phyloP scores from a whole-genome alignment of 1,284 basidiomycete genomes.

The Xerocomus cyaneibrunnescens region DNA sequence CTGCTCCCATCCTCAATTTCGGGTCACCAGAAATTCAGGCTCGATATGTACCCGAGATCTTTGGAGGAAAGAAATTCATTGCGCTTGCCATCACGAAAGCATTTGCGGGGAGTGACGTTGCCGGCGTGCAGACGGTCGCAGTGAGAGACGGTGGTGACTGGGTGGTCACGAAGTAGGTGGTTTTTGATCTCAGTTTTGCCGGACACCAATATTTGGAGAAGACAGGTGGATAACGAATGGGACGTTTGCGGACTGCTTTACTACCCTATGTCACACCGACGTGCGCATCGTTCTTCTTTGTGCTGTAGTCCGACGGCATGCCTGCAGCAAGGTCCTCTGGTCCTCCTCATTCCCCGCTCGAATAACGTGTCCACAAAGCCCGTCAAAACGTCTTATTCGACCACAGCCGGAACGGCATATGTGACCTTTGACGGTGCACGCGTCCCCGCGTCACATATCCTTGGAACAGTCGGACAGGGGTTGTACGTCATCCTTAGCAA shows the following conservation, averaged over 20 bases:
- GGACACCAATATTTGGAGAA: not conserved
- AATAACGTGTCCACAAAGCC: conserved; percentile 86
- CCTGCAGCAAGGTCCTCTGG: conserved; percentile 73
- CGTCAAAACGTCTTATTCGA: conserved; percentile 89
- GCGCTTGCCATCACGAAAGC: conserved; percentile 76
- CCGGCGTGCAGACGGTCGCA: conserved; percentile 82
- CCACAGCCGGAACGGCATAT: conserved; percentile 87
- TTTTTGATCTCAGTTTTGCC: not conserved
- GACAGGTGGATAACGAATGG: conserved; percentile 93
- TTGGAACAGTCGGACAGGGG: conserved; percentile 85
- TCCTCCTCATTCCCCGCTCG: conserved; percentile 80
- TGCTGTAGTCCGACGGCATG: conserved; percentile 4
- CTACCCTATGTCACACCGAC: conserved; percentile 71
- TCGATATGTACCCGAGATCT: conserved; percentile 67
- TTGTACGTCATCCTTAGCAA: conserved; percentile 85
- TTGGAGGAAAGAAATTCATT: conserved; percentile 81
- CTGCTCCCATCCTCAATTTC: conserved; percentile 87
- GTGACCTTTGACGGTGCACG: conserved; percentile 89
- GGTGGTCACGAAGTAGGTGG: conserved; percentile 72
- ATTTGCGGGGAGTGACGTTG: conserved; percentile 91
- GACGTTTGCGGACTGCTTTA: conserved; percentile 77
- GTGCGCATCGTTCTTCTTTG: conserved; percentile 29
- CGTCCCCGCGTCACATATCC: conserved; percentile 82
- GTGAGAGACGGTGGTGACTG: conserved; percentile 80
- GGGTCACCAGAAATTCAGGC: conserved; percentile 73